Conservation (phyloP, 2,329 filamentous ascomycete species). For the Fusarium irregulare region DNA sequence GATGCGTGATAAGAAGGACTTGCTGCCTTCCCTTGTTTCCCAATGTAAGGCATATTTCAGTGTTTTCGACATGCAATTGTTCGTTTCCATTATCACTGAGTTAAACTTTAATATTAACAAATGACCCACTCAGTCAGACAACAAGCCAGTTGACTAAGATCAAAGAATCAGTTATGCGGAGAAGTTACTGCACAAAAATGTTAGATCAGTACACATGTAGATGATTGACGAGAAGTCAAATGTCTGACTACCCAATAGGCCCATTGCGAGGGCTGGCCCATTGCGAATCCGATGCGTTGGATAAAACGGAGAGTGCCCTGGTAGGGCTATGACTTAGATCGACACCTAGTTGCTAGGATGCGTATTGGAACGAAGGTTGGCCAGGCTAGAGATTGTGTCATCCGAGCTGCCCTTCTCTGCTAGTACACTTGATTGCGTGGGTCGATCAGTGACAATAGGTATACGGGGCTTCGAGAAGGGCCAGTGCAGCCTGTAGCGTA, state of each 20-base stretch:
- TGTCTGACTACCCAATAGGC: background rate
- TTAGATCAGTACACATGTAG: background rate
- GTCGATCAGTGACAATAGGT: background rate
- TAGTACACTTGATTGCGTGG: slow-evolving; percentile 26
- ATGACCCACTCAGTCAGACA: background rate
- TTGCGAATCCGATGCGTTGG: slow-evolving; percentile 27
- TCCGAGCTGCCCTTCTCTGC: slow-evolving; percentile 24
- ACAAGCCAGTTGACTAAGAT: background rate
- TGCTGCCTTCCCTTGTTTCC: background rate
- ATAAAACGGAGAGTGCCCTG: slow-evolving; percentile 21
- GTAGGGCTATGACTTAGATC: slow-evolving; percentile 34
- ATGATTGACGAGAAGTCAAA: background rate
- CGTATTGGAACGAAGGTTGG: background rate
- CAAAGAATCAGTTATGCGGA: background rate
- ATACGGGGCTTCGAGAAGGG: background rate
- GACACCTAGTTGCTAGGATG: slow-evolving; percentile 18
- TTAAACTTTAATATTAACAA: background rate
- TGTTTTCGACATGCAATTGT: background rate
- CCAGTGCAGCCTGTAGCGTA: background rate
- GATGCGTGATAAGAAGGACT: background rate
- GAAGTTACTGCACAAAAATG: background rate
- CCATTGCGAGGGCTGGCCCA: background rate
- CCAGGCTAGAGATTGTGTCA: background rate
- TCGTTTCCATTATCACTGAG: background rate
- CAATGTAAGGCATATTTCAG: background rate